A percentile compares a stretch with the other conserved stretches of the same genome.
Conservation (phyloP, 208 protist species). For the Leishmania amazonensis region DNA sequence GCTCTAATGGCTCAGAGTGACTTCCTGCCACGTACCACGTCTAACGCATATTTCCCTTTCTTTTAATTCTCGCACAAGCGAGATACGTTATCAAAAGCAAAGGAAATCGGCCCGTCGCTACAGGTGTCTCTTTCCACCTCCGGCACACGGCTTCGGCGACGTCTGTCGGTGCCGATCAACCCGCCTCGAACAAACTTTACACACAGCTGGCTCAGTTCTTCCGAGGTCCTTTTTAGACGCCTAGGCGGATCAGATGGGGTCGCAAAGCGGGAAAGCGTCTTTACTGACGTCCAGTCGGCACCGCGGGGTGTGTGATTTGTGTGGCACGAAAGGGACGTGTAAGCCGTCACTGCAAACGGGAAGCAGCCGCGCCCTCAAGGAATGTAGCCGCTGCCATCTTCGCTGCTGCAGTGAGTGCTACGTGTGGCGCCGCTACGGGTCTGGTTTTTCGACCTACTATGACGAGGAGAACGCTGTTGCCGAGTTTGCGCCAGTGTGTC, state of each 20-base stretch:
- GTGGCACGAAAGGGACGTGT: background rate
- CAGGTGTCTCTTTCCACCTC: background rate
- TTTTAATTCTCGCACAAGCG: background rate
- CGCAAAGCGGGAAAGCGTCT: slow-evolving; percentile 14
- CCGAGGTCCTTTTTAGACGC: background rate
- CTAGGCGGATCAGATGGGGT: slow-evolving; percentile 15
- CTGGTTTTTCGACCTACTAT: slow-evolving; percentile 14
- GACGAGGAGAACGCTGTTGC: slow-evolving; percentile 21
- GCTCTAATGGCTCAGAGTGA: background rate
- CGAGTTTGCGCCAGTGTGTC: slow-evolving; percentile 16
- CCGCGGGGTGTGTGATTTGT: slow-evolving; percentile 14
- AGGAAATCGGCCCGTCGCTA: background rate
- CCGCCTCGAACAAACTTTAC: background rate
- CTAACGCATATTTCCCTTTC: background rate
- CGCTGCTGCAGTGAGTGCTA: slow-evolving; percentile 31
- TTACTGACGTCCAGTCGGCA: background rate
- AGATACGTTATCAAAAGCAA: background rate
- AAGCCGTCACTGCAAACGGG: background rate
- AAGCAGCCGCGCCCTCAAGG: background rate
- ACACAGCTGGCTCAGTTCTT: background rate
- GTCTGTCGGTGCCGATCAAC: background rate
- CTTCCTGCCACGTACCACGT: background rate
- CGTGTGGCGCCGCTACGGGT: slow-evolving; percentile 27
- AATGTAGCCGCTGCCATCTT: slow-evolving; percentile 30
- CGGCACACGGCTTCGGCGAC: background rate